Evolutionary conservation across 495 filamentous ascomycete genomes (phyloP), one percentile per base, ranked within the genome.

Genomic region (Parmelia sp.): DNA sequence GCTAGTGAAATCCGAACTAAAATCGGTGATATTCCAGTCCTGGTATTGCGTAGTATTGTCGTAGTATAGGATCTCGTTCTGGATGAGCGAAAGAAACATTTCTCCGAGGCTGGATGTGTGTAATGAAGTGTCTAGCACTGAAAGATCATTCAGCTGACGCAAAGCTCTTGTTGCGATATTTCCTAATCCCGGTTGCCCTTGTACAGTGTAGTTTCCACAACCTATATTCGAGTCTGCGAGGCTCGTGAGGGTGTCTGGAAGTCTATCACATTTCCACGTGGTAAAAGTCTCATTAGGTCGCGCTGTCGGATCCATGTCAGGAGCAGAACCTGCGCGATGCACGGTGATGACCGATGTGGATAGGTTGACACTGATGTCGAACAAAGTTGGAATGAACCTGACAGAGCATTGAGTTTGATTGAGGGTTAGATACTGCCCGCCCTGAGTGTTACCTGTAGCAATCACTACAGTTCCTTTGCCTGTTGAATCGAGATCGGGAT

Each of bases 141-240:
- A 60, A 4, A 60, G 58, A 33, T 60, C 58, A 12, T 60, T 60
- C n/a, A 60, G n/a, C 23, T 60, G 58, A 25, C 58, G 58, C 14
- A 60, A 47, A 31, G 58, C 58, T 25, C 58, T 39, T 3, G 40
- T 60, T 60, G 58, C 58, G 40, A 60, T 47, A 31, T 60, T 60
- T 4, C 58, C 58, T 21, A 60, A 44, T 33, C 58, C 58, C 21
- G 58, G 37, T 44, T 60, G 58, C 58, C 37, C 58, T 31, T 60
- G 58, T 27, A 40, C 40, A 31, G 58, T 60, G 37, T 60, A 60
- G n/a, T 45, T 60, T 15, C 33, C 45, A 35, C 58, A 60, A 2
- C 58, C 58, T 35, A 27, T 44, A 33, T 27, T 33, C 45, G 40
- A 33, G 35, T 29, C 17, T 17, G 3, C 42, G 11, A 60, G 58